Evolutionary conservation across 306 rosid genomes (phyloP).

Genomic region (Vigna angularis): DNA sequence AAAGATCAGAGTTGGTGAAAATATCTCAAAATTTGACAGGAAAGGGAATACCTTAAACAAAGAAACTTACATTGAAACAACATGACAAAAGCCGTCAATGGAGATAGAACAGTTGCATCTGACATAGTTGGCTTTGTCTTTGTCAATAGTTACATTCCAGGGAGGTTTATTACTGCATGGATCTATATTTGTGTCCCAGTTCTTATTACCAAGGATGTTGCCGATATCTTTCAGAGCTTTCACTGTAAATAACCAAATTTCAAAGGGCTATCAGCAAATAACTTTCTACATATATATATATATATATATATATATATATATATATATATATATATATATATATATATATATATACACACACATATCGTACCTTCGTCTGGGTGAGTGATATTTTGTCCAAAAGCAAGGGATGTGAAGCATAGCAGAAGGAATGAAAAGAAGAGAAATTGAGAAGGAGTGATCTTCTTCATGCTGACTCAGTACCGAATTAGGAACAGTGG

Average conservation of each 20-base stretch:
- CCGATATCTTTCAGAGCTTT: conserved; percentile 52
- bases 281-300: too few relatives aligned
- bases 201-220: conserved; percentile 51
- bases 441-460: conserved; percentile 1
- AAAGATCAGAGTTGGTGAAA: too few relatives aligned
- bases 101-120: conserved; percentile 32
- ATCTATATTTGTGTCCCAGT: conserved; percentile 56
- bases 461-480: background rate
- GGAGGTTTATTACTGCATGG: conserved; percentile 51
- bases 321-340: background rate
- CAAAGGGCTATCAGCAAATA: background rate
- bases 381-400: background rate
- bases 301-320: too few relatives aligned
- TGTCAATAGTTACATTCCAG: background rate
- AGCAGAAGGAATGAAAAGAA: conserved; percentile 5
- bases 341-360: background rate
- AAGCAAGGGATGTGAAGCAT: conserved; percentile 10
- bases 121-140: background rate
- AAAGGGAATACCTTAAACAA: too few relatives aligned
- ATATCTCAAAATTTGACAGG: too few relatives aligned
- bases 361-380: conserved; percentile 24
- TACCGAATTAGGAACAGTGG: background rate
- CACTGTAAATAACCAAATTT: conserved; percentile 34
- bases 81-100: conserved; percentile 32
- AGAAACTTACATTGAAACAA: conserved; percentile 20